Evolutionary conservation across 495 filamentous ascomycete genomes (phyloP).

Genomic region (Aspergillus hancockii): DNA sequence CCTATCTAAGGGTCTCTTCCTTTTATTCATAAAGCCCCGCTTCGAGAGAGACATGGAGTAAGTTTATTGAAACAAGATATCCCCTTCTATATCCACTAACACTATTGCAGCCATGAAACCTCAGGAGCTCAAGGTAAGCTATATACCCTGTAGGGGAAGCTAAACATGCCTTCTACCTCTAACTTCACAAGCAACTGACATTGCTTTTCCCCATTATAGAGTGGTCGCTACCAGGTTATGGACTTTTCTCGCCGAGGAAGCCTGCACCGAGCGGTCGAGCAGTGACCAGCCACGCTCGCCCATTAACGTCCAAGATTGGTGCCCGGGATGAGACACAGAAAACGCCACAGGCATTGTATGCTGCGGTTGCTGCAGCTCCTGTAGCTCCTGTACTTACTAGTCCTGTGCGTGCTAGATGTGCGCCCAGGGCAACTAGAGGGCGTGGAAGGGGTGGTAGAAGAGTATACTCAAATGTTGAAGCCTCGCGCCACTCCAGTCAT

Average conservation of each 20-base stretch:
- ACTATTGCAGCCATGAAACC: slow-evolving; percentile 19
- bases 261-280: background rate
- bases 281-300: background rate
- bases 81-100: slow-evolving; percentile 10
- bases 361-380: background rate
- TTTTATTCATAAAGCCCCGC: background rate
- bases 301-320: background rate
- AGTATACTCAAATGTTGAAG: background rate
- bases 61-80: background rate
- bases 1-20: background rate
- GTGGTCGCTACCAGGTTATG: slow-evolving; percentile 25
- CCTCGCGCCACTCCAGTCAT: slow-evolving; percentile 10
- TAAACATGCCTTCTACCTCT: no score
- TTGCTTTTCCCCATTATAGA: slow-evolving; percentile 10
- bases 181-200: no score
- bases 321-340: slow-evolving; percentile 4
- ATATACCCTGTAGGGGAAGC: background rate
- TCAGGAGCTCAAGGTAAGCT: slow-evolving; percentile 26
- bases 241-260: slow-evolving; percentile 2
- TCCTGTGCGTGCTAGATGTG: background rate
- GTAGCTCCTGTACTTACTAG: background rate
- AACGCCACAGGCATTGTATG: background rate
- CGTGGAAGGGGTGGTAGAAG: slow-evolving; percentile 9
- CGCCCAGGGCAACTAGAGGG: slow-evolving; percentile 7
- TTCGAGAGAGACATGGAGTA: slow-evolving; percentile 16